Percentiles rank a stretch among this genome's conserved stretches.
Conservation (phyloP, 148 eudicot genomes). For the Cornus florida region DNA sequence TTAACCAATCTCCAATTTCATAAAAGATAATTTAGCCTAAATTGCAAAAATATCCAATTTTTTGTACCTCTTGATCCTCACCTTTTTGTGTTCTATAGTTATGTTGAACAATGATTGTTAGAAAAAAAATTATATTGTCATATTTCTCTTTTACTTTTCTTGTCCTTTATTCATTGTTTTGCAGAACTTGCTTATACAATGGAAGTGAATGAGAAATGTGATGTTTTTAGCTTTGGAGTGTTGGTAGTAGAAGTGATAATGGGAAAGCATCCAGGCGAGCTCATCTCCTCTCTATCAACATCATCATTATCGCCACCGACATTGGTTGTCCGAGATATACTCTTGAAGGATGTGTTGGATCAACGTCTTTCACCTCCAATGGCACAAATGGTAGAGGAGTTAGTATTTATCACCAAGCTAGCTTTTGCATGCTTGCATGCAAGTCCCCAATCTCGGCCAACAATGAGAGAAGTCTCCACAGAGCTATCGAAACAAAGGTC, state of each 20-base stretch:
- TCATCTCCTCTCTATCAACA: conserved; percentile 1
- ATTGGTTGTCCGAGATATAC: not conserved
- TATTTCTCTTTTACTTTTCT: no score
- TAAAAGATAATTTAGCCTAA: no score
- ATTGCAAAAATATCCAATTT: no score
- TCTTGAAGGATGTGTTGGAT: no score
- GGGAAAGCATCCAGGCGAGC: conserved; percentile 32
- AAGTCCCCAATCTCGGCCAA: conserved; percentile 23
- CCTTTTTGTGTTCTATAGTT: no score
- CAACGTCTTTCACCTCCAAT: not conserved
- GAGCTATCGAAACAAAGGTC: not conserved
- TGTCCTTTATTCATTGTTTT: no score
- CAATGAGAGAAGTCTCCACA: conserved; percentile 24
- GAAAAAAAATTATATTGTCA: no score
- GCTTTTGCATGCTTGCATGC: conserved; percentile 17
- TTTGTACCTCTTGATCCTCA: no score
- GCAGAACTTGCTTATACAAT: conserved; percentile 22
- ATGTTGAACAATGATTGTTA: no score
- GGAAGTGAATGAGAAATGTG: conserved; percentile 28
- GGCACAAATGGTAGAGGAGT: conserved; percentile 1
- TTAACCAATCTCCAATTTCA: no score
- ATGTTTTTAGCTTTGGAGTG: conserved; percentile 35
- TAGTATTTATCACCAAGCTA: conserved; percentile 4
- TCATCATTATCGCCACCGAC: no score
- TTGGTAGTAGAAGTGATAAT: conserved; percentile 4